These are phyloP conservation scores for Catharanthus roseus DNA, from an alignment of 257 asterid species.

Conservation along the genomic window DNA sequence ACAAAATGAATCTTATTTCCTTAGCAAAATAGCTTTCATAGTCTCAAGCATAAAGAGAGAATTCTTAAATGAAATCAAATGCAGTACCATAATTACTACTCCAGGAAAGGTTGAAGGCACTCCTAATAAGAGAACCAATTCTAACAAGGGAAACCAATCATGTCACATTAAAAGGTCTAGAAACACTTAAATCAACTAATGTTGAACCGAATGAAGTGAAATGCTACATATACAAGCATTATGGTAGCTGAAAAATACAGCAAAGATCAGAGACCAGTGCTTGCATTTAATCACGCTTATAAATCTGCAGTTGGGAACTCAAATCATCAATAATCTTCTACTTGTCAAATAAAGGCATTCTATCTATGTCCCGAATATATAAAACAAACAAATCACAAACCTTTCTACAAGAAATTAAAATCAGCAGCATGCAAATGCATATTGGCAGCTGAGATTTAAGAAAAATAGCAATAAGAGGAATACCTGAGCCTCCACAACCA, in stretches of 20 bases:
- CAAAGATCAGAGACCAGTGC: background rate
- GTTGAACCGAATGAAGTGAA: background rate
- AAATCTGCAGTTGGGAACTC: background rate
- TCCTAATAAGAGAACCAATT: background rate
- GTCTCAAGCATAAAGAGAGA: background rate
- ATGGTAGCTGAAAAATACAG: background rate
- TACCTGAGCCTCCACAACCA: constrained; percentile 92
- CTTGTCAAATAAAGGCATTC: background rate
- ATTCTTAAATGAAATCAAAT: background rate
- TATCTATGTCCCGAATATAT: too few relatives aligned
- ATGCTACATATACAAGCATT: background rate
- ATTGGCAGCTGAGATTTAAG: too few relatives aligned
- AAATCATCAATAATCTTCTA: background rate
- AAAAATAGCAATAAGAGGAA: background rate
- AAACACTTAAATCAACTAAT: background rate
- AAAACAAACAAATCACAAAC: too few relatives aligned
- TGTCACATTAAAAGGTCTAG: background rate
- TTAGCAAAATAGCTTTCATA: background rate
- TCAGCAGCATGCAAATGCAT: background rate
- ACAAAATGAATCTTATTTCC: background rate
- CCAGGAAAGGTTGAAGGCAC: background rate
- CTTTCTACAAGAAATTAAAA: too few relatives aligned
- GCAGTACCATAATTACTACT: background rate
- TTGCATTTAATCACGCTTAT: background rate
- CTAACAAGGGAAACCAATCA: background rate